Evolutionary conservation across 257 asterid genomes (phyloP), one percentile per base, ranked within the genome.

Genomic region (Handroanthus guayacan): DNA sequence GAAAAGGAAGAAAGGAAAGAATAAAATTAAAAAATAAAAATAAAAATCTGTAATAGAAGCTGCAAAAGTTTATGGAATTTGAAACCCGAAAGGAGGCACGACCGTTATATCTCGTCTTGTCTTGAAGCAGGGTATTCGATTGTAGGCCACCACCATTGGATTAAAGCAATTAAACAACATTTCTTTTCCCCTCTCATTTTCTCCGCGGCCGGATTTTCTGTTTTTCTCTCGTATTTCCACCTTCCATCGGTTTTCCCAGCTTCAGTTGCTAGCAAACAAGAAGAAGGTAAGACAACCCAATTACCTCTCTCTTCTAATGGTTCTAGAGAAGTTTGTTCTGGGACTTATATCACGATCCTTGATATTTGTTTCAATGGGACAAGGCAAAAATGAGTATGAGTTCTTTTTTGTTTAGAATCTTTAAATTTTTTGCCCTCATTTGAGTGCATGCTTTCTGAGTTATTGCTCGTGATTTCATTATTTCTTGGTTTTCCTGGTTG

Each of bases 251-350:
- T 16, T 54, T 20, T 69, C 45, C 63, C 16, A 73, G 71, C 68
- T 64, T 20, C 20, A 54, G 62, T 69, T 4, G 69, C 34, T 11
- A 9, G 17, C 52, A 36, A 9, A 12, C 18, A 72, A 36, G 3
- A 6, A 14, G 43, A 55, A 75, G 80, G 84, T 80, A 39, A 55
- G 67, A 1, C 12, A 54, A 39, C 76, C 69, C 45, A 55, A 69
- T 17, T 20, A 38, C 50, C 20, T 34, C 38, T 55, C 63, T 48
- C 47, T 11, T 68, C 8, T 43, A 11, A 31, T 25, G 71, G 31
- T 45, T 56, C 34, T 65, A 8, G 12, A 37, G 69, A 43, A 72
- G 55, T 44, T 5, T 8, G 8, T 5, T 41, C 7, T 8, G 45
- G 45, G 8, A 41, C 45, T 41, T 1, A 41, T 5, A 4, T 41